Evolutionary conservation across 768 basidiomycete genomes (phyloP).

Genomic region (Chlorophyllum brunneum): DNA sequence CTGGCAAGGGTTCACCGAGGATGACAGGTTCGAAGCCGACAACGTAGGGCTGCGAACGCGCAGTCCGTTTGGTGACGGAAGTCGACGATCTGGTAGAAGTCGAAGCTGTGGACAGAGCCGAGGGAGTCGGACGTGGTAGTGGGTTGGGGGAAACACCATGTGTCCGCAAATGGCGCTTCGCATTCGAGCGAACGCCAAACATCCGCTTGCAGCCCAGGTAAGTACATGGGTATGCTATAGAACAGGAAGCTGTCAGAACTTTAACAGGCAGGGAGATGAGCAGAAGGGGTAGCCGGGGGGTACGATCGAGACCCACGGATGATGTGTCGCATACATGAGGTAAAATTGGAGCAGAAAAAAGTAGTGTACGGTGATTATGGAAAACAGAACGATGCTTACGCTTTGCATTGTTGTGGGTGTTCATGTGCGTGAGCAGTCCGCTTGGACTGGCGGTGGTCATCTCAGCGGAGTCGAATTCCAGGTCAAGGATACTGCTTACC

Average conservation of each 20-base stretch:
- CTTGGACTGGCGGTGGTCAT: constrained; percentile 36
- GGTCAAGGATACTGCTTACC: constrained; percentile 24
- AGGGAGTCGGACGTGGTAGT: no score
- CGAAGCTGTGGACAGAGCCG: no score
- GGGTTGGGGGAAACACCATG: constrained; percentile 53
- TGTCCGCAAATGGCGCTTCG: constrained; percentile 73
- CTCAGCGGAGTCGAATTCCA: not conserved
- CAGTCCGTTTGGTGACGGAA: constrained; percentile 4
- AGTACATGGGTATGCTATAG: constrained; percentile 47
- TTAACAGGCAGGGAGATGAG: no score
- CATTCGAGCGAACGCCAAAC: constrained; percentile 79
- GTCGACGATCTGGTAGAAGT: not conserved
- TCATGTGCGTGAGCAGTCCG: constrained; percentile 56
- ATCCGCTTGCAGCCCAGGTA: constrained; percentile 59
- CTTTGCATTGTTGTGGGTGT: constrained; percentile 48
- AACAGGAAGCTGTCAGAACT: no score
- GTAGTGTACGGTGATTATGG: no score
- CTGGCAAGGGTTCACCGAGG: not conserved
- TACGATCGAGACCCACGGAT: no score
- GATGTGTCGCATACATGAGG: no score
- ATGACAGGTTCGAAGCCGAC: constrained; percentile 39
- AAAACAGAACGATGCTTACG: constrained; percentile 39
- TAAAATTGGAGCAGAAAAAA: no score
- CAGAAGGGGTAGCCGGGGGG: no score
- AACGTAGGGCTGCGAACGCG: constrained; percentile 23